phyloP scores from a whole-genome alignment of 108 stramenopile species.

The Aureococcus anophagefferens region DNA sequence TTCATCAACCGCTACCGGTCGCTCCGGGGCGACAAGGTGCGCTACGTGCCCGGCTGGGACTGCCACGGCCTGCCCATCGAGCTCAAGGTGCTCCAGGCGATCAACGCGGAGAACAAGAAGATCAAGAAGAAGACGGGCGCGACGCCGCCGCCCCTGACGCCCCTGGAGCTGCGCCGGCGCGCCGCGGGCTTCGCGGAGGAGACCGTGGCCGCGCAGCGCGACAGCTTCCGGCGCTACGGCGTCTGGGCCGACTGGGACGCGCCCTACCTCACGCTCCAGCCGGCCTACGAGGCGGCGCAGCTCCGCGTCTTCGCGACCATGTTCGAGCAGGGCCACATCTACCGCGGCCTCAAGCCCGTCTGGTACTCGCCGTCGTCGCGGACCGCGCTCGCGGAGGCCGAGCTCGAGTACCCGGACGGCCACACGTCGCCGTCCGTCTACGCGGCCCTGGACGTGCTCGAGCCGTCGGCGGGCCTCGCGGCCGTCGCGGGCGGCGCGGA shows the following conservation, averaged over 20 bases:
- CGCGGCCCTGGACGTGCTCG: conserved; percentile 68
- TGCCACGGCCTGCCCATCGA: conserved; percentile 99
- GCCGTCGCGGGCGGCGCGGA: conserved; percentile 40
- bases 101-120: conserved; percentile 41
- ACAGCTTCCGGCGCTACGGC: conserved; percentile 81
- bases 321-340: conserved; percentile 87
- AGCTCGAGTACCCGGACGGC: conserved; percentile 91
- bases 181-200: conserved; percentile 81
- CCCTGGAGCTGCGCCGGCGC: conserved; percentile 69
- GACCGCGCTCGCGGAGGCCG: conserved; percentile 96
- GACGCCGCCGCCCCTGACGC: conserved; percentile 47
- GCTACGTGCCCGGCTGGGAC: conserved; percentile 99
- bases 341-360: conserved; percentile 91
- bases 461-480: conserved; percentile 52
- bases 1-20: conserved; percentile 92
- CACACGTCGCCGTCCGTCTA: conserved; percentile 82
- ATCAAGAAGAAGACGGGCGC: conserved; percentile 58
- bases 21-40: conserved; percentile 82
- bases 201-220: conserved; percentile 77
- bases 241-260: conserved; percentile 91
- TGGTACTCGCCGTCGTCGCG: conserved; percentile 92
- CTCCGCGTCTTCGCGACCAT: conserved; percentile 91
- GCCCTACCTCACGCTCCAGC: conserved; percentile 89
- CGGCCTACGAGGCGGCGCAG: conserved; percentile 92
- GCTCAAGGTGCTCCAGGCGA: conserved; percentile 88